phyloP scores from a whole-genome alignment of 768 basidiomycete species.

The Auriscalpium orientale region DNA sequence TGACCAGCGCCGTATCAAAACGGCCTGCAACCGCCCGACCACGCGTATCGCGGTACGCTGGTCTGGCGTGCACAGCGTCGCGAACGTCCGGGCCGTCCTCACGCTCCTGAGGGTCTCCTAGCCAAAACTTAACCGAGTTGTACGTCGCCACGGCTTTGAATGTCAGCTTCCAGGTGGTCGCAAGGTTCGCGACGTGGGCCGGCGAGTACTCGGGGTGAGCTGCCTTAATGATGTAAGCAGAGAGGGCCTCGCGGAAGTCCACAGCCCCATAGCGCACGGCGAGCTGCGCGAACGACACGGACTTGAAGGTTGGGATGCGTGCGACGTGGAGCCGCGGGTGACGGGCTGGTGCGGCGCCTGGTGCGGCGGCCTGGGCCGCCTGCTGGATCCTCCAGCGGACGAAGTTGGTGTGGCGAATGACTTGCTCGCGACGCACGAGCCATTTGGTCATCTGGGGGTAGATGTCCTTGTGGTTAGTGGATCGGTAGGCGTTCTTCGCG shows the following conservation, averaged over 20 bases:
- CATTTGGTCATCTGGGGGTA: not conserved
- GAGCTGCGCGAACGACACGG: not conserved
- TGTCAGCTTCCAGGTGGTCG: not conserved
- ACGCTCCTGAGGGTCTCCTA: not conserved
- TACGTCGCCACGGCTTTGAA: not conserved
- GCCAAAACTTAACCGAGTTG: not conserved
- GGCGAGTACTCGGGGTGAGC: too few relatives aligned
- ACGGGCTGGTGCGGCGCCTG: too few relatives aligned
- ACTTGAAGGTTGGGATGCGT: not conserved
- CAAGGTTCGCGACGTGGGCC: too few relatives aligned
- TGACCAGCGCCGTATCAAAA: constrained; percentile 4
- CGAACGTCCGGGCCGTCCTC: not conserved
- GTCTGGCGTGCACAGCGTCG: not conserved
- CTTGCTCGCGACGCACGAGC: not conserved
- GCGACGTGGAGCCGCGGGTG: not conserved
- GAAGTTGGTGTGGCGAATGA: not conserved
- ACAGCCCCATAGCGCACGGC: not conserved
- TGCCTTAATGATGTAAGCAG: not conserved
- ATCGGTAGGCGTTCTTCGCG: not conserved
- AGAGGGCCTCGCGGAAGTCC: not conserved
- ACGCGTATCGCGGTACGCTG: not conserved
- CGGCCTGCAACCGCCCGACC: not conserved
- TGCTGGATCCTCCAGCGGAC: not conserved
- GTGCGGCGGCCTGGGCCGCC: too few relatives aligned
- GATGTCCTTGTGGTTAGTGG: not conserved